Evolutionary conservation across 257 asterid genomes (phyloP), one percentile per base, ranked within the genome.

Genomic region (Fraxinus cuspidata): DNA sequence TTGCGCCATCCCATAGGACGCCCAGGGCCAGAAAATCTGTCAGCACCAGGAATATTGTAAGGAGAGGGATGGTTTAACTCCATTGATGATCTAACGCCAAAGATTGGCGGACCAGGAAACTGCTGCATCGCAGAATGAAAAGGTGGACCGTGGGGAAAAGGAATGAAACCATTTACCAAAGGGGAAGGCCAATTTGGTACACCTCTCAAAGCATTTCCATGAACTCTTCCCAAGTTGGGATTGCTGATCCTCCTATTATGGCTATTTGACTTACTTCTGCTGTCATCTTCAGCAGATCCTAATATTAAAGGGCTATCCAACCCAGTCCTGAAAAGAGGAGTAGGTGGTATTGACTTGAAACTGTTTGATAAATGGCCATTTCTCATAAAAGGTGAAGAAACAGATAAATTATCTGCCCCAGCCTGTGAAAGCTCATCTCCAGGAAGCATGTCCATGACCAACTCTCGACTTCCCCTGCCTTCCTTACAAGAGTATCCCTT

Each of bases 101-200:
- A 93, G 68, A 96, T 84, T 25, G 94, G 95, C 1, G 92, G 94
- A 78, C 88, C 85, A 77, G 95, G 92, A 82, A 88, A 90, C 51
- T 88, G 97, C 83, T 89, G 98, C 96, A 96, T 96, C 77, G 88
- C 92, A 1, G 92, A 89, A 83, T 85, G 97, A 79, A 91, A 92
- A 69, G 96, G 92, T 11, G 96, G 96, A 72, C 86, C 95, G 35
- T 91, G 99, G 69, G 92, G 97, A 81, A 87, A 96, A 78, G 96
- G 98, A 90, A 96, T 79, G 88, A 92, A 96, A 78, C 99, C 97
- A 79, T 93, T 96, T 75, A 91, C 87, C 79, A 90, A 77, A n/a
- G 94, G 98, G 74, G 99, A 91, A 73, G 90, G 92, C 99, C 99
- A 96, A 83, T 78, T 90, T 58, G 97, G 98, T 72, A 89, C 86